phyloP scores from a whole-genome alignment of 2,329 filamentous ascomycete genomes.

The Tetracladium maxilliforme region DNA sequence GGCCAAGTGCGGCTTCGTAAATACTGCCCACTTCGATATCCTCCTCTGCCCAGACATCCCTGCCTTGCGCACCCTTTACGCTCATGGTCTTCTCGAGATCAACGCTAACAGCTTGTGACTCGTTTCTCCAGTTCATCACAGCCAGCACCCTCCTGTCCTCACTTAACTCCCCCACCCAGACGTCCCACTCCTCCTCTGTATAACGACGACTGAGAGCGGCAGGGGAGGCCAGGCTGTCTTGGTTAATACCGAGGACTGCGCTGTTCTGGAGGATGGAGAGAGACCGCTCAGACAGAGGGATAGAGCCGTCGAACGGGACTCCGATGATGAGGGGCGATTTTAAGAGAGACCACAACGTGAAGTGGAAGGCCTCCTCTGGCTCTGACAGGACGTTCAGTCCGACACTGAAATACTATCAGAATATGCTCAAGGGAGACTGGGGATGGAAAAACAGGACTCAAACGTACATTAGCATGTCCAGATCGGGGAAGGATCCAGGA shows the following conservation, averaged over 20 bases:
- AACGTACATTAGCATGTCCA: constrained; percentile 22
- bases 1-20: constrained; percentile 4
- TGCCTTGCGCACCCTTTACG: constrained; percentile 5
- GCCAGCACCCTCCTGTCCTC: constrained; percentile 9
- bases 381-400: constrained; percentile 19
- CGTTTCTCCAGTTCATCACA: constrained; percentile 8
- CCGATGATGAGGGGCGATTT: constrained; percentile 15
- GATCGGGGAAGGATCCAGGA: constrained; percentile 22
- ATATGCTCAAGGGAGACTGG: constrained; percentile 2
- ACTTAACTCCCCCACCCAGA: constrained; percentile 11
- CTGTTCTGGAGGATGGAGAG: constrained; percentile 8
- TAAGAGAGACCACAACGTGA: constrained; percentile 22
- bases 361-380: constrained; percentile 23
- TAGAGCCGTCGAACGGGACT: constrained; percentile 4
- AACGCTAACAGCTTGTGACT: constrained; percentile 7
- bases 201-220: constrained; percentile 10
- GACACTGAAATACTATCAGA: no score
- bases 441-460: background rate
- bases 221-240: constrained; percentile 9
- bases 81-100: constrained; percentile 9
- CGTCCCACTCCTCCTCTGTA: constrained; percentile 11
- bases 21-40: constrained; percentile 8
- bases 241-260: constrained; percentile 11
- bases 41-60: constrained; percentile 9
- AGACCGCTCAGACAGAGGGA: constrained; percentile 5